Evolutionary conservation across 169 alveolate genomes (phyloP).

Genomic region (Babesia bovis): DNA sequence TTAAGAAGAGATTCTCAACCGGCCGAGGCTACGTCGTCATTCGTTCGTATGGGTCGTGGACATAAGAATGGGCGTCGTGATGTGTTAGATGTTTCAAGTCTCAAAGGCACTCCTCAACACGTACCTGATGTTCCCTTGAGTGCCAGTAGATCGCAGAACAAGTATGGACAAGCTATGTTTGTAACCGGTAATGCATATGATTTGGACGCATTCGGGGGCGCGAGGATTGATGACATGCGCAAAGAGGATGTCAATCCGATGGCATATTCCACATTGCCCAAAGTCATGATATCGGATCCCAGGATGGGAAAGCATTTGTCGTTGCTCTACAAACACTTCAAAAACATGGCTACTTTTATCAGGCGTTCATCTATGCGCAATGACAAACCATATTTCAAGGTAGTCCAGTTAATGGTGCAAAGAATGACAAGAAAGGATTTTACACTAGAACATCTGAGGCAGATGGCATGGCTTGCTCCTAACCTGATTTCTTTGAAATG

Average conservation of each 20-base stretch:
- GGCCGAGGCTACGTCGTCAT: conserved; percentile 4
- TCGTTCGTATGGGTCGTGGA: neutral
- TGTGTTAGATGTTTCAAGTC: neutral
- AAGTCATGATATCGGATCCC: conserved; percentile 13
- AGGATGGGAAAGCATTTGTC: conserved; percentile 28
- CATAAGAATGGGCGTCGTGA: neutral
- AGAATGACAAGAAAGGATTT: conserved; percentile 54
- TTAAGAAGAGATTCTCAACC: conserved; percentile 20
- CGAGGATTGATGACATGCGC: conserved; percentile 37
- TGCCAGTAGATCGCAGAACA: conserved; percentile 6
- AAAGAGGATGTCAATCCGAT: conserved; percentile 45
- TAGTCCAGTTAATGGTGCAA: conserved; percentile 51
- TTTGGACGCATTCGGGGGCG: conserved; percentile 31
- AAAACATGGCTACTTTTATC: conserved; percentile 54
- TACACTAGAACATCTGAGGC: conserved; percentile 48
- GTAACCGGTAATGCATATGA: conserved; percentile 7
- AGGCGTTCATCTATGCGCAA: conserved; percentile 56
- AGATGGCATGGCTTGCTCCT: conserved; percentile 63
- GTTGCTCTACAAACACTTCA: conserved; percentile 50
- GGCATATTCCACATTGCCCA: conserved; percentile 41
- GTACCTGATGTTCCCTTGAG: neutral
- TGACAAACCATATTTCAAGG: conserved; percentile 55
- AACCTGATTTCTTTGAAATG: conserved; percentile 45
- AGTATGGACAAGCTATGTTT: conserved; percentile 21
- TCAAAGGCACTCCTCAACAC: conserved; percentile 13